phyloP scores from a whole-genome alignment of 2,329 filamentous ascomycete genomes.

The Daldinia sp. region DNA sequence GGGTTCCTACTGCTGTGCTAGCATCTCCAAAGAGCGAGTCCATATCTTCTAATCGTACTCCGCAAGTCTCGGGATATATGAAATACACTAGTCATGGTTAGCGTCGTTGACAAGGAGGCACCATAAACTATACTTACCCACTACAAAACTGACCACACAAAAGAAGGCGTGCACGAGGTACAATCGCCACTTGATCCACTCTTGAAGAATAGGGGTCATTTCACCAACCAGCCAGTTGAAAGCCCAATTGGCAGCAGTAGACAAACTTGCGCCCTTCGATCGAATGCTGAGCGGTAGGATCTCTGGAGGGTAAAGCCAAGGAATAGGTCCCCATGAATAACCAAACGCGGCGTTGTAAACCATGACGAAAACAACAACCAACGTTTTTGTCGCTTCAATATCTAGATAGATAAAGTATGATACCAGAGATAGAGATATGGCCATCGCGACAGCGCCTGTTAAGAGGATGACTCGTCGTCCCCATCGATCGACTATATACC shows the following conservation, averaged over 20 bases:
- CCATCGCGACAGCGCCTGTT: slow-evolving; percentile 90
- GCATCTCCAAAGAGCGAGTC: slow-evolving; percentile 93
- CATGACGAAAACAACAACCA: slow-evolving; percentile 97
- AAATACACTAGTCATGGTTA: slow-evolving; percentile 80
- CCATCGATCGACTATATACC: slow-evolving; percentile 96
- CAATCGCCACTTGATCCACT: slow-evolving; percentile 90
- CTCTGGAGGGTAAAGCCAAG: slow-evolving; percentile 98
- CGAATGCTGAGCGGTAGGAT: slow-evolving; percentile 96
- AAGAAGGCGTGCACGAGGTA: slow-evolving; percentile 98
- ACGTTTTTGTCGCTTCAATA: slow-evolving; percentile 78
- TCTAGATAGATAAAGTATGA: slow-evolving; percentile 97
- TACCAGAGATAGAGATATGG: slow-evolving; percentile 85
- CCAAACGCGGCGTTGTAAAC: slow-evolving; percentile 98
- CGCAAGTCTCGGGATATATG: slow-evolving; percentile 96
- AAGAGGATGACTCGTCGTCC: slow-evolving; percentile 90
- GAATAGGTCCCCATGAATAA: slow-evolving; percentile 94
- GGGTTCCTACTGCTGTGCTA: slow-evolving; percentile 82
- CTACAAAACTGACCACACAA: slow-evolving; percentile 92
- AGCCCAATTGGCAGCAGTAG: slow-evolving; percentile 96
- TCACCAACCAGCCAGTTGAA: slow-evolving; percentile 98
- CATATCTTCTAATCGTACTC: slow-evolving; percentile 97
- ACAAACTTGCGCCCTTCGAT: slow-evolving; percentile 95
- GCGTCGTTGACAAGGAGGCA: slow-evolving; percentile 8
- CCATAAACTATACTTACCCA: slow-evolving; percentile 74
- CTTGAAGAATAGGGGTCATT: slow-evolving; percentile 92